phyloP scores from a whole-genome alignment of 2,329 filamentous ascomycete species.

The Sclerotinia nivalis region DNA sequence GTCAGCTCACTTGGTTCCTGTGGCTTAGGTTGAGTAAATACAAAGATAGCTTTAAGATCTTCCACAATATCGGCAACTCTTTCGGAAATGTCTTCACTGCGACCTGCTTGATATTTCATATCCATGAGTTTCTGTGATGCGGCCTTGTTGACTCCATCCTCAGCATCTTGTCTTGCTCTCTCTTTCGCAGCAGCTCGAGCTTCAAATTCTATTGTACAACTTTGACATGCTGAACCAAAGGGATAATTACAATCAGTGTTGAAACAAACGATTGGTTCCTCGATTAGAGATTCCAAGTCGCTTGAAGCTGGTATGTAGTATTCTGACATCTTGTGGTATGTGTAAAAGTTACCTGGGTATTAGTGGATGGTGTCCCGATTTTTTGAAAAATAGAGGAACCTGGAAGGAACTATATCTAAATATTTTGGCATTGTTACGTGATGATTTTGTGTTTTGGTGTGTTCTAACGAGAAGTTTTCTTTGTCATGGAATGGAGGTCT shows the following conservation, averaged over 20 bases:
- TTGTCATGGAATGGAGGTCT: neutral
- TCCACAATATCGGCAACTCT: neutral
- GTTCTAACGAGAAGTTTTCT: neutral
- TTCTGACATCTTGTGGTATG: neutral
- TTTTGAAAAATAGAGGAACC: neutral
- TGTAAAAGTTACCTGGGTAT: neutral
- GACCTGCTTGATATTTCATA: neutral
- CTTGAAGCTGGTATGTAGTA: neutral
- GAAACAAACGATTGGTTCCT: slow-evolving; percentile 27
- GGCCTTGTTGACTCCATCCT: neutral
- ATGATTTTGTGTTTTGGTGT: neutral
- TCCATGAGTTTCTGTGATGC: neutral
- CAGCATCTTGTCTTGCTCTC: neutral
- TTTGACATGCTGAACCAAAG: slow-evolving; percentile 23
- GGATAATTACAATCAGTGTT: slow-evolving; percentile 27
- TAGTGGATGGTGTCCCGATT: neutral
- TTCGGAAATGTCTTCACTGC: neutral
- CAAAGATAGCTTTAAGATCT: neutral
- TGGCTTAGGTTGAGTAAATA: neutral
- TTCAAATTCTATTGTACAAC: slow-evolving; percentile 3
- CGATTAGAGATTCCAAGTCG: neutral
- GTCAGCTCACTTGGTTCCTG: neutral
- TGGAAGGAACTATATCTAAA: neutral
- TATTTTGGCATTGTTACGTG: neutral
- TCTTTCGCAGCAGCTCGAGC: neutral